Evolutionary conservation across 108 stramenopile species (phyloP).

Genomic region (Aurantiochytrium sp.): DNA sequence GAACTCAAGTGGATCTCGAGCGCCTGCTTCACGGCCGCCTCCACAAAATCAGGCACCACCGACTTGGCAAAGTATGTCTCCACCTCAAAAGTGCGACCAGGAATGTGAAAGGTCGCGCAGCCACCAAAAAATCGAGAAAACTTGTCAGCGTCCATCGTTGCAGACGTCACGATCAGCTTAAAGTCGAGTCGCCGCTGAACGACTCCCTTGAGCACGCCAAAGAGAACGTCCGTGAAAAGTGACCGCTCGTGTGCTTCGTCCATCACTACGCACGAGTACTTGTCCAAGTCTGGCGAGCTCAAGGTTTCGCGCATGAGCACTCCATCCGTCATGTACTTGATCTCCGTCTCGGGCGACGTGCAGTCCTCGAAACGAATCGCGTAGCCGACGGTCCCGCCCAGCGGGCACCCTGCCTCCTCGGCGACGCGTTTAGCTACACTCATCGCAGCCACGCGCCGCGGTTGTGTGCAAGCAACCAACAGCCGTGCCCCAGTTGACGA

Average conservation of each 20-base stretch:
- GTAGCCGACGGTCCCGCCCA: slow-evolving; percentile 90
- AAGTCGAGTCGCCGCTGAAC: slow-evolving; percentile 80
- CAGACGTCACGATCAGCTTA: slow-evolving; percentile 94
- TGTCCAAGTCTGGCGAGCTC: slow-evolving; percentile 84
- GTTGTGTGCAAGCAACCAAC: slow-evolving; percentile 91
- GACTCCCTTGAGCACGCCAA: slow-evolving; percentile 88
- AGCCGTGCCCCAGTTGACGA: slow-evolving; percentile 43
- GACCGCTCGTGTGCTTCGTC: slow-evolving; percentile 96
- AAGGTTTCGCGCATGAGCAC: slow-evolving; percentile 89
- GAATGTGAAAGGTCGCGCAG: slow-evolving; percentile 82
- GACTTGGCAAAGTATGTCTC: slow-evolving; percentile 82
- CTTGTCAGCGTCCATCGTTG: slow-evolving; percentile 85
- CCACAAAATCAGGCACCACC: slow-evolving; percentile 91
- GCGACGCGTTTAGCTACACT: slow-evolving; percentile 95
- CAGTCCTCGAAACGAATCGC: slow-evolving; percentile 97
- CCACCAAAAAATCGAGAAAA: slow-evolving; percentile 95
- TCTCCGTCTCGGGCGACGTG: slow-evolving; percentile 68
- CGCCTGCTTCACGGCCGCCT: slow-evolving; percentile 94
- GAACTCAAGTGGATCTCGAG: slow-evolving; percentile 91
- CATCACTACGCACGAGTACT: slow-evolving; percentile 84
- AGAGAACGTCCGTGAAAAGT: slow-evolving; percentile 93
- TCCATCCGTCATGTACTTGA: slow-evolving; percentile 96
- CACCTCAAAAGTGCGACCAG: slow-evolving; percentile 87
- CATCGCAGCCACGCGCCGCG: slow-evolving; percentile 95
- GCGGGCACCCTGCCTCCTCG: slow-evolving; percentile 81